These are phyloP conservation scores for Laetiporus sulphureus DNA, from an alignment of 1,284 basidiomycete genomes.

Conservation along the genomic window DNA sequence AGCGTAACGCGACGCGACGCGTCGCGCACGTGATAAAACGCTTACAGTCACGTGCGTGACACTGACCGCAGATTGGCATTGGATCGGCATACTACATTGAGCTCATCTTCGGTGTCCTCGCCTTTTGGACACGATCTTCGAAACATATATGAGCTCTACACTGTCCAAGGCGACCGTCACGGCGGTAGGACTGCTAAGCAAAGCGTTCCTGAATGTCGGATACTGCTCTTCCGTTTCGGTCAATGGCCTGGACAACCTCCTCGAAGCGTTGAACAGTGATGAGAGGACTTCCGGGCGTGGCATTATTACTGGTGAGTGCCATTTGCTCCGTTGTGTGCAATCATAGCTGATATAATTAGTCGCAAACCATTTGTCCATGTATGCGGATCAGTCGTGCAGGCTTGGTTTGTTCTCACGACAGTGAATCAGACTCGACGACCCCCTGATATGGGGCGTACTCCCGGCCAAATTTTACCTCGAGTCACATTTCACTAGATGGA, in stretches of 20 bases:
- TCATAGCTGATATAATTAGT: conserved; percentile 54
- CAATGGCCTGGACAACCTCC: conserved; percentile 58
- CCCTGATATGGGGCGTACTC: conserved; percentile 78
- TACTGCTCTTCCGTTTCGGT: conserved; percentile 60
- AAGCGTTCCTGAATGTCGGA: conserved; percentile 65
- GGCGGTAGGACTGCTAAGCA: conserved; percentile 65
- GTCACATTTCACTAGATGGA: conserved; percentile 70
- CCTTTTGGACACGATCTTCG: no score
- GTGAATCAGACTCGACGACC: conserved; percentile 67
- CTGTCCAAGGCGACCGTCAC: conserved; percentile 48
- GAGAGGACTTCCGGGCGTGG: conserved; percentile 51
- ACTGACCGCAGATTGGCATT: no score
- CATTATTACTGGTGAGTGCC: conserved; percentile 68
- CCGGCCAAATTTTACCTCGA: conserved; percentile 57
- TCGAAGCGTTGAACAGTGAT: conserved; percentile 51
- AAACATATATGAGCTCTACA: no score
- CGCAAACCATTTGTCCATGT: conserved; percentile 91
- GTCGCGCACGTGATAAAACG: no score
- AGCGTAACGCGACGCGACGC: no score
- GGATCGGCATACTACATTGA: no score
- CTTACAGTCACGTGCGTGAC: no score
- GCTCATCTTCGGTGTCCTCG: no score
- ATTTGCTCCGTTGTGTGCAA: conserved; percentile 2
- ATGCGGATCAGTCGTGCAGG: no score
- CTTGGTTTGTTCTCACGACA: no score